Evolutionary conservation across 2,329 filamentous ascomycete species (phyloP).

Genomic region (Elsinoe perseae): DNA sequence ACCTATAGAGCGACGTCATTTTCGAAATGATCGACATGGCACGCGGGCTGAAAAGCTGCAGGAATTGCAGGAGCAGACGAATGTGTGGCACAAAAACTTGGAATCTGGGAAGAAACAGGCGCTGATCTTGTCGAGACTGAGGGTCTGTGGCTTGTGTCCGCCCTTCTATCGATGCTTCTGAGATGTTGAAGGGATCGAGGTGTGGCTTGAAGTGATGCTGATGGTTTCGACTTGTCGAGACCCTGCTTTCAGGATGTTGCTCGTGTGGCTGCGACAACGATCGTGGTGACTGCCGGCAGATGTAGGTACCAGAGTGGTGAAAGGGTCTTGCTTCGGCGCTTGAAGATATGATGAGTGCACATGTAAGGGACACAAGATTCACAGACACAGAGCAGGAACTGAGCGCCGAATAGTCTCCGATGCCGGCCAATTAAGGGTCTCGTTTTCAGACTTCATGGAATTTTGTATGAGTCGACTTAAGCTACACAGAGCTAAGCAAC

Average conservation of each 20-base stretch:
- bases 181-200: not conserved
- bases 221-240: not conserved
- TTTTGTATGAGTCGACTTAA: conserved; percentile 9
- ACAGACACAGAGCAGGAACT: not conserved
- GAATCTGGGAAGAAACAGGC: conserved; percentile 11
- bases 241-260: not conserved
- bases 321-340: not conserved
- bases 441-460: not conserved
- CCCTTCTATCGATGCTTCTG: not conserved
- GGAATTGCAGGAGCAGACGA: conserved; percentile 9
- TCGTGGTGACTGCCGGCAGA: not conserved
- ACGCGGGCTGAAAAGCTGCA: conserved; percentile 7
- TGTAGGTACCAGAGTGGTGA: not conserved
- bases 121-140: conserved; percentile 3
- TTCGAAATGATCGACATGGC: conserved; percentile 4
- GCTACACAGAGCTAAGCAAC: not conserved
- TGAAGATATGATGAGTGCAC: not conserved
- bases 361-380: no score
- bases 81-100: conserved; percentile 13
- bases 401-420: not conserved
- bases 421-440: conserved; percentile 13
- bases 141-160: conserved; percentile 12
- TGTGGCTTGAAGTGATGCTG: conserved; percentile 14
- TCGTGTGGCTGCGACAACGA: not conserved
- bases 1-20: conserved; percentile 12